Base-by-base conservation (phyloP, 192 early-diverging fungal species). In the Podila verticillata region DNA sequence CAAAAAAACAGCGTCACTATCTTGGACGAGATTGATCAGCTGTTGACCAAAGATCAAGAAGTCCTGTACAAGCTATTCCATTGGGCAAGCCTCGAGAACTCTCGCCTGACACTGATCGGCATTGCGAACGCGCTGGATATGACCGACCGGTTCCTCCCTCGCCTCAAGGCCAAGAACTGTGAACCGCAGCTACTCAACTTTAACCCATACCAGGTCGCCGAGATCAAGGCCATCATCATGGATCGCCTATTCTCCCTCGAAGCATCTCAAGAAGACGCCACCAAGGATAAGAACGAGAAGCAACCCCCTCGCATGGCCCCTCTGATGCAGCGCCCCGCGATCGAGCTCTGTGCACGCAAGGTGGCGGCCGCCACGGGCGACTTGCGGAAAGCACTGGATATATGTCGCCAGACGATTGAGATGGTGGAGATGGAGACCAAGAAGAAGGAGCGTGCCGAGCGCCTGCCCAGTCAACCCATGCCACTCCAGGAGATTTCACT, bases 61-160 rank as follows among this genome's bases (percentile, higher is more conserved):
- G 91, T 96, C 0, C 83, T 98, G 20, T 98, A 98, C 82, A 91
- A 92, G 22, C 80, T 99, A 12, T 99, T 97, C 84, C 92, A 93
- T 66, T 92, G 90, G 92, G 80, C 92, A 3, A 84, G 82, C 8
- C 77, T 85, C 26, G 84, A 89, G 5, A 62, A 78, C 8, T 93
- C 95, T 61, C 83, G 86, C 0, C 70, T 99, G 47, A 89, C 90
- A 1, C 75, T 99, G 39, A 89, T 99, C 47, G 96, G 96, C 19
- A 98, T 99, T 61, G 95, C 96, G 31, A 99, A 99, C 81, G 94
- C 97, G 0, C 82, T 99, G 15, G 93, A 99, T 80, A 84, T 99
- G 70, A 95, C 96, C 10, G 92, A 95, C 66, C 87, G 95, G 22
- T 91, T 96, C 48, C 81, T 98, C 65, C 96, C 96, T n/a, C 87